Evolutionary conservation across 1,284 basidiomycete species (phyloP), one percentile per base, ranked within the genome.

Genomic region (Ustilago loliicola): DNA sequence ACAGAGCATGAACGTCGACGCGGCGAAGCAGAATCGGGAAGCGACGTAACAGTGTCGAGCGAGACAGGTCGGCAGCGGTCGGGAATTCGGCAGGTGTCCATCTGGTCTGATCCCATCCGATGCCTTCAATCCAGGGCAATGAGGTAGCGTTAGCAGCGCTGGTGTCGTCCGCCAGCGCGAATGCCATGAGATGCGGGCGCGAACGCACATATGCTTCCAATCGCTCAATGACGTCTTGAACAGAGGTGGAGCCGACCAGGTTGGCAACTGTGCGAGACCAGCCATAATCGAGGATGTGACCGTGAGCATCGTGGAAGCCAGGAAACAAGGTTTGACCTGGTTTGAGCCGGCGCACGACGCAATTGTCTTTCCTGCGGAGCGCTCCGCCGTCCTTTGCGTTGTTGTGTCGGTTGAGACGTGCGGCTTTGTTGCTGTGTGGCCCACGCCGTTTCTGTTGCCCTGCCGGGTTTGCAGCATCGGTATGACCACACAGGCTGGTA

Each of bases 81-180:
- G 95, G 95, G 81, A 95, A 90, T 3, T 86, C 76, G 5, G 79
- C 55, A 0, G 70, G 73, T 8, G 57, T 47, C 73, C 80, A 84
- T 40, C 70, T 68, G 29, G 93, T 96, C 86, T 98, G 95, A 84
- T 98, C 94, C 95, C 95, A 98, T 6, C 95, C 95, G 88, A 93
- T 90, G 3, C 94, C 95, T 79, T 92, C 88, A 61, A 97, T 90
- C 94, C 94, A 96, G 9, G 65, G 68, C 48, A 63, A n/a, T 25
- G 53, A 50, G 5, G 61, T 36, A 5, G 50, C 9, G 5, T 65
- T 47, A 17, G 25, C 34, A 36, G 38, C 25, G 13, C n/a, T 7
- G 5, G 56, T n/a, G 11, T 57, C 45, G 13, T 61, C 66, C 4
- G 60, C 56, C 1, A 56, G 57, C 1, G 58, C 63, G 4, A 72